phyloP scores from a whole-genome alignment of 805 yeast species.

The Wickerhamomyces ciferrii region DNA sequence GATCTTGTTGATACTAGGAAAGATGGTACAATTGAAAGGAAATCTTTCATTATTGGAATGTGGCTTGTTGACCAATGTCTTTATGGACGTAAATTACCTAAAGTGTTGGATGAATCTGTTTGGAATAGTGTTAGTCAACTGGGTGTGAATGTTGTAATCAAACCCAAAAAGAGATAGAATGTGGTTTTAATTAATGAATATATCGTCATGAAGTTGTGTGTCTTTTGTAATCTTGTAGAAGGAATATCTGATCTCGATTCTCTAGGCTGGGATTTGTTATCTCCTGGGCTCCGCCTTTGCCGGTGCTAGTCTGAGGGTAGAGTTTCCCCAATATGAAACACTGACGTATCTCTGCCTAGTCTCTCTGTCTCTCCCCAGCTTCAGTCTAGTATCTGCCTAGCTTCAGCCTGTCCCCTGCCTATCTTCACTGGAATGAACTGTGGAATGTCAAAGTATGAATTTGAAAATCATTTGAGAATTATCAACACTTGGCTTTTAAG shows the following conservation, averaged over 20 bases:
- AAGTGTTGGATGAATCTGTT: constrained; percentile 54
- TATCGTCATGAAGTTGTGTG: too few species aligned
- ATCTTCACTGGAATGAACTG: not conserved
- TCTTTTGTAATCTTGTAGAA: too few species aligned
- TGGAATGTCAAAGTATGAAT: not conserved
- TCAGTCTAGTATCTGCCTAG: not conserved
- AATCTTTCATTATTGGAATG: constrained; percentile 91
- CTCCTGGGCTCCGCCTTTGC: not conserved
- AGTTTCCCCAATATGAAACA: too few species aligned
- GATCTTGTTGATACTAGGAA: constrained; percentile 58
- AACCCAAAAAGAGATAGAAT: constrained; percentile 13
- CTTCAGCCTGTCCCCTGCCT: not conserved
- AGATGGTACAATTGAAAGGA: constrained; percentile 74
- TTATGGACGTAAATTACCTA: constrained; percentile 88
- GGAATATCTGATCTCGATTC: too few species aligned
- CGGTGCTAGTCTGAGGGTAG: not conserved
- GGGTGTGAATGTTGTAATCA: constrained; percentile 29
- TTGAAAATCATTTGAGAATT: not conserved
- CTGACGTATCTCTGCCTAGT: too few species aligned
- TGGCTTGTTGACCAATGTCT: constrained; percentile 96
- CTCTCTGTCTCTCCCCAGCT: too few species aligned
- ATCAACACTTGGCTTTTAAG: not conserved
- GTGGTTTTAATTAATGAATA: too few species aligned
- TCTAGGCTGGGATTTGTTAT: too few species aligned
- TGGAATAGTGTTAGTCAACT: constrained; percentile 73